phyloP scores from a whole-genome alignment of 129 eudicot genomes.

The Tagetes patula region DNA sequence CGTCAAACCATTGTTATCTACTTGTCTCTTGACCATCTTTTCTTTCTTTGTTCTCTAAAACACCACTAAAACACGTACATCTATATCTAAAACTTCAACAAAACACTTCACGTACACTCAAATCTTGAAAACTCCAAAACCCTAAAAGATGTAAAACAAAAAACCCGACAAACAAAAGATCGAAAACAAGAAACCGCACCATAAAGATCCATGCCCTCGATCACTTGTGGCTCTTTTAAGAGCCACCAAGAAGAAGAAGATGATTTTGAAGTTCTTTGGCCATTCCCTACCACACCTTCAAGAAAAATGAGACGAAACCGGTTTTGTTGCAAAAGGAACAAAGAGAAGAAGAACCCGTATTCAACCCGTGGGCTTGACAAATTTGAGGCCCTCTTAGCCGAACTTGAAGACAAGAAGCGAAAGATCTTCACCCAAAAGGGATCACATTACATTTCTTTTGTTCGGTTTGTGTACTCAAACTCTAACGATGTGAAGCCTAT shows the following conservation, averaged over 20 bases:
- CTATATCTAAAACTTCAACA: conserved; percentile 7
- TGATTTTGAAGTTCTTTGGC: conserved; percentile 37
- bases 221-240: conserved; percentile 40
- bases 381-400: conserved; percentile 46
- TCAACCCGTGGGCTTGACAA: conserved; percentile 48
- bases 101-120: conserved; percentile 22
- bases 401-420: conserved; percentile 43
- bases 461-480: conserved; percentile 41
- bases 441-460: conserved; percentile 43
- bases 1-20: conserved; percentile 31
- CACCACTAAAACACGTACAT: conserved; percentile 19
- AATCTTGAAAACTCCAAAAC: conserved; percentile 19
- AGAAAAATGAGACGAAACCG: conserved; percentile 23
- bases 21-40: conserved; percentile 4
- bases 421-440: conserved; percentile 51
- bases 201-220: conserved; percentile 33
- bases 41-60: conserved; percentile 6
- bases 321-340: conserved; percentile 25
- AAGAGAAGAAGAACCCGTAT: conserved; percentile 43
- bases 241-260: conserved; percentile 31
- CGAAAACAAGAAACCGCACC: conserved; percentile 16
- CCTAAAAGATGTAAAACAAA: background rate
- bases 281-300: conserved; percentile 22
- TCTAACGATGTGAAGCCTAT: conserved; percentile 30
- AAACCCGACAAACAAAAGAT: conserved; percentile 5